Conservation (phyloP, 2,329 filamentous ascomycete species). For the Penicillium fuscoglaucum region DNA sequence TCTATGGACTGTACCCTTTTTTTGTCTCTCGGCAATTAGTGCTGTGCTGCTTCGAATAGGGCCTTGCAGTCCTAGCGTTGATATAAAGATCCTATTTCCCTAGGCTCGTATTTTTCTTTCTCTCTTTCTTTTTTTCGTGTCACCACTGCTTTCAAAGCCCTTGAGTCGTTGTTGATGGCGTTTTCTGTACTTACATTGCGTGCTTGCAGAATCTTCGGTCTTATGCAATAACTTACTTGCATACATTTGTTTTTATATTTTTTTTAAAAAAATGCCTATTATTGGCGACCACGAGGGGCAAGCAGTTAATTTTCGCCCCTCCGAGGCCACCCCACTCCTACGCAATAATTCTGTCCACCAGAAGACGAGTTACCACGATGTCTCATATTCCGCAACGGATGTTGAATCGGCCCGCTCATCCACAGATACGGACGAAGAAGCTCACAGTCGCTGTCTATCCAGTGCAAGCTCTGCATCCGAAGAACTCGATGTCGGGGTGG, state of each 20-base stretch:
- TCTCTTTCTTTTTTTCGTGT: not conserved
- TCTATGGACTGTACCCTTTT: not conserved
- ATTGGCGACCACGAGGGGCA: not conserved
- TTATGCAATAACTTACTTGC: not conserved
- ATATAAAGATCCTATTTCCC: not conserved
- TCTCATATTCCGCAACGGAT: conserved; percentile 3
- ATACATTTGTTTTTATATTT: not conserved
- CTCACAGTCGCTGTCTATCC: conserved; percentile 20
- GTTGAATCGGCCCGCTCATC: conserved; percentile 9
- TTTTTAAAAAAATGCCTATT: not conserved
- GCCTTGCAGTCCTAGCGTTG: not conserved
- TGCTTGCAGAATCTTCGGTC: not conserved
- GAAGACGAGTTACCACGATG: conserved; percentile 12
- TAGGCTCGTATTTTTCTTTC: not conserved
- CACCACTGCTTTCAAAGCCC: not conserved
- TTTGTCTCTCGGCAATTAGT: not conserved
- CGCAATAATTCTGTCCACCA: not conserved
- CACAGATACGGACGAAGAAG: conserved; percentile 19
- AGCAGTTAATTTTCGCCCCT: conserved; percentile 1
- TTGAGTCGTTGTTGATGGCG: not conserved
- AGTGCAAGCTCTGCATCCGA: conserved; percentile 32
- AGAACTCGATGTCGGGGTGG: conserved; percentile 29
- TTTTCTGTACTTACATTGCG: not conserved
- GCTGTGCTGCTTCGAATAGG: not conserved
- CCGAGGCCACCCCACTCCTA: conserved; percentile 23